phyloP scores from a whole-genome alignment of 2,329 filamentous ascomycete species.

The Verticillium isaacii region DNA sequence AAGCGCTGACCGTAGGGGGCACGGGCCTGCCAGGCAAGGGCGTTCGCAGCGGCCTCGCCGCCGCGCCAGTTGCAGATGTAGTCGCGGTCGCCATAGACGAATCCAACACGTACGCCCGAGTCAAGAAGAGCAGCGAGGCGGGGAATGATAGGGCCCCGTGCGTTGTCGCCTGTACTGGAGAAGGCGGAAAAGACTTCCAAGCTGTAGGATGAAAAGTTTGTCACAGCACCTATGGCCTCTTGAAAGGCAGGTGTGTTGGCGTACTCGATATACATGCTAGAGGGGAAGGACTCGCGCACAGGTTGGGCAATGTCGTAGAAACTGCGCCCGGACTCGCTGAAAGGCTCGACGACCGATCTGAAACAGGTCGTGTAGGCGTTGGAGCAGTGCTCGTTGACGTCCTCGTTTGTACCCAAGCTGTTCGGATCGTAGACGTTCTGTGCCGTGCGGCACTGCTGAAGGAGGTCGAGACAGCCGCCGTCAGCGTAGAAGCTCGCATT shows the following conservation, averaged over 20 bases:
- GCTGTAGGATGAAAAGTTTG: constrained; percentile 53
- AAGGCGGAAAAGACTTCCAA: constrained; percentile 42
- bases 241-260: constrained; percentile 55
- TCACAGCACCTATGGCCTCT: constrained; percentile 50
- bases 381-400: constrained; percentile 8
- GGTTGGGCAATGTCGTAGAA: constrained; percentile 58
- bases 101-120: constrained; percentile 60
- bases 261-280: constrained; percentile 56
- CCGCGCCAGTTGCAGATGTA: constrained; percentile 67
- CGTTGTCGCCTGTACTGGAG: constrained; percentile 51
- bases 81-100: constrained; percentile 65
- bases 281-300: constrained; percentile 55
- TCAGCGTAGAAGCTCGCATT: constrained; percentile 9
- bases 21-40: constrained; percentile 46
- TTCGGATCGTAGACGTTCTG: constrained; percentile 9
- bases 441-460: constrained; percentile 11
- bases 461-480: constrained; percentile 10
- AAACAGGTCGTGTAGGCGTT: constrained; percentile 32
- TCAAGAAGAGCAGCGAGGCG: constrained; percentile 57
- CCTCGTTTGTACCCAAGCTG: constrained; percentile 6
- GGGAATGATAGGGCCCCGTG: constrained; percentile 56
- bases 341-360: constrained; percentile 51
- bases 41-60: constrained; percentile 67
- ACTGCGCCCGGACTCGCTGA: constrained; percentile 51
- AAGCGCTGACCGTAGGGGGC: constrained; percentile 50